Evolutionary conservation across 2,329 filamentous ascomycete species (phyloP).

Genomic region (Neonectria punicea): DNA sequence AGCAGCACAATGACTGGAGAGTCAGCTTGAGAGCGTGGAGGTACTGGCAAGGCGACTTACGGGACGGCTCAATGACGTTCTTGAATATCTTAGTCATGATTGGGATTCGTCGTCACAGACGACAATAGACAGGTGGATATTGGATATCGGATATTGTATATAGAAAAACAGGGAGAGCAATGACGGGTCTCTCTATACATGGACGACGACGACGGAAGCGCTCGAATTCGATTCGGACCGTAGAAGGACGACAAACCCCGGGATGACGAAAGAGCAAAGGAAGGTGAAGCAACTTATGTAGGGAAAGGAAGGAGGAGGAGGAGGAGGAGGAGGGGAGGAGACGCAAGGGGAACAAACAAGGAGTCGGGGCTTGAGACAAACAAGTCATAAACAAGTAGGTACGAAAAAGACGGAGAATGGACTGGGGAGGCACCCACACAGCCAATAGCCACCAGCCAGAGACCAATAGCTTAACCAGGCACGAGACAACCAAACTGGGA

Average conservation of each 20-base stretch:
- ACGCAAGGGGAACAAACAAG: not conserved
- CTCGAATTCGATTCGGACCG: not conserved
- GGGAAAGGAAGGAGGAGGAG: not conserved
- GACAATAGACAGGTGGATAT: not conserved
- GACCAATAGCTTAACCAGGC: not conserved
- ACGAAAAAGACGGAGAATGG: not conserved
- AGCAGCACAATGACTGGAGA: conserved; percentile 34
- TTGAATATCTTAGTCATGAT: conserved; percentile 14
- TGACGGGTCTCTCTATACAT: not conserved
- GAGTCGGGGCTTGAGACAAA: not conserved
- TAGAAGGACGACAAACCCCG: not conserved
- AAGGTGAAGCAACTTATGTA: not conserved
- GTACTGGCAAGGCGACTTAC: conserved; percentile 1
- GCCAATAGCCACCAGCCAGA: not conserved
- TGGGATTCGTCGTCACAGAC: not conserved
- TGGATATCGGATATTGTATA: not conserved
- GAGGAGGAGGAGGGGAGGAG: not conserved
- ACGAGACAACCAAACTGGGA: not conserved
- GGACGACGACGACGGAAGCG: not conserved
- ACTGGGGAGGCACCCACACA: not conserved
- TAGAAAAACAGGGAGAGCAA: not conserved
- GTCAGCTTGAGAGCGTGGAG: not conserved
- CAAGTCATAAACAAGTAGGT: not conserved
- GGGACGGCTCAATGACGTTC: conserved; percentile 27
- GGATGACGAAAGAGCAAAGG: not conserved